phyloP scores from a whole-genome alignment of 2,329 filamentous ascomycete genomes.

The Diaporthe capsici region DNA sequence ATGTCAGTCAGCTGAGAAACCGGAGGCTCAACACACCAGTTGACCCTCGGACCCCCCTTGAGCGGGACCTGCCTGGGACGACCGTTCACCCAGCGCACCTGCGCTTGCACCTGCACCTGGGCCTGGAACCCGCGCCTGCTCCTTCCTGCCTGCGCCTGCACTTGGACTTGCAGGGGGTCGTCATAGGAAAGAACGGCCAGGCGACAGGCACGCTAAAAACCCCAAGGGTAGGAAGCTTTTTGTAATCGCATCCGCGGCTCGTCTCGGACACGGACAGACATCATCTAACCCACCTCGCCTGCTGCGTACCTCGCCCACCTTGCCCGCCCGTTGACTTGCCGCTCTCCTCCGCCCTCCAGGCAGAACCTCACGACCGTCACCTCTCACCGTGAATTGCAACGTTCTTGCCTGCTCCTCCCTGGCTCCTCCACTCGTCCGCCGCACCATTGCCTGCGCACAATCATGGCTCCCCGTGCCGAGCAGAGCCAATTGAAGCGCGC shows the following conservation, averaged over 20 bases:
- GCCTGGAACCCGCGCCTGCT: neutral
- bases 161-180: neutral
- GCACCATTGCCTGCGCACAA: slow-evolving; percentile 29
- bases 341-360: slow-evolving; percentile 14
- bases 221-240: slow-evolving; percentile 8
- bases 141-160: slow-evolving; percentile 23
- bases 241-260: slow-evolving; percentile 27
- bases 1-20: slow-evolving; percentile 30
- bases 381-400: slow-evolving; percentile 31
- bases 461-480: slow-evolving; percentile 47
- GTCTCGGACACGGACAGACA: slow-evolving; percentile 13
- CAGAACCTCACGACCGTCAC: slow-evolving; percentile 28
- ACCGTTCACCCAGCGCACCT: slow-evolving; percentile 27
- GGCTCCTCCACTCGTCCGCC: slow-evolving; percentile 26
- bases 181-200: slow-evolving; percentile 25
- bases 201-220: slow-evolving; percentile 15
- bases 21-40: slow-evolving; percentile 24
- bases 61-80: neutral
- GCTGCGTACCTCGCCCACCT: slow-evolving; percentile 1
- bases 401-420: slow-evolving; percentile 13
- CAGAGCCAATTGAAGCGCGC: slow-evolving; percentile 49
- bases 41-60: slow-evolving; percentile 9
- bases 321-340: slow-evolving; percentile 3
- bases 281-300: slow-evolving; percentile 10
- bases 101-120: neutral